phyloP scores from a whole-genome alignment of 306 rosid species.

The Fragaria vesca region DNA sequence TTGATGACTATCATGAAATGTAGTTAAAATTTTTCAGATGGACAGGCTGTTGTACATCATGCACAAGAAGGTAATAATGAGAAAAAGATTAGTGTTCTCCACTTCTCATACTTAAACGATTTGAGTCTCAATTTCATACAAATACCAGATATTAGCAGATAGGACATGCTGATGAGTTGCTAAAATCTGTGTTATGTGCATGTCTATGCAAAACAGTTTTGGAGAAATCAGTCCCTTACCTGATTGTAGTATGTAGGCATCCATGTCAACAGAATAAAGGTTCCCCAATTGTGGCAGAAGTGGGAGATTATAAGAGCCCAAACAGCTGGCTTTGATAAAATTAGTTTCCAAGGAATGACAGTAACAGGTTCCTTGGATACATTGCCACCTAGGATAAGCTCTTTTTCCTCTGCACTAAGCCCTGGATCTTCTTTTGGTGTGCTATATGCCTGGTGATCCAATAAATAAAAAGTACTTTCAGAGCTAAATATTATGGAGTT shows the following conservation, averaged over 20 bases:
- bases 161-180: background rate
- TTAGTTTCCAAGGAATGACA: constrained; percentile 88
- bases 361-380: constrained; percentile 73
- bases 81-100: background rate
- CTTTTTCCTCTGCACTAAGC: constrained; percentile 60
- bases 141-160: background rate
- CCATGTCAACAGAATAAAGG: constrained; percentile 95
- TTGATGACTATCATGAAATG: background rate
- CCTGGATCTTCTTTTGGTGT: constrained; percentile 84
- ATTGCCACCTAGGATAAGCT: constrained; percentile 62
- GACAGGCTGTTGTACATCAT: background rate
- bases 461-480: constrained; percentile 20
- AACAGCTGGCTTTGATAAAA: constrained; percentile 90
- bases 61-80: background rate
- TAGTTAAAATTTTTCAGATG: background rate
- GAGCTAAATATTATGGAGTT: background rate
- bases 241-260: constrained; percentile 99
- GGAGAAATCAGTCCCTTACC: constrained; percentile 40
- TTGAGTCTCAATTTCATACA: background rate
- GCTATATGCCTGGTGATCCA: constrained; percentile 70
- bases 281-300: constrained; percentile 97
- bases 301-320: constrained; percentile 96
- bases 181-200: background rate
- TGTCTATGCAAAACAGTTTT: background rate
- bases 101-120: background rate